Base-by-base conservation (phyloP, 164 flowering plant species). In the Berberis thunbergii region DNA sequence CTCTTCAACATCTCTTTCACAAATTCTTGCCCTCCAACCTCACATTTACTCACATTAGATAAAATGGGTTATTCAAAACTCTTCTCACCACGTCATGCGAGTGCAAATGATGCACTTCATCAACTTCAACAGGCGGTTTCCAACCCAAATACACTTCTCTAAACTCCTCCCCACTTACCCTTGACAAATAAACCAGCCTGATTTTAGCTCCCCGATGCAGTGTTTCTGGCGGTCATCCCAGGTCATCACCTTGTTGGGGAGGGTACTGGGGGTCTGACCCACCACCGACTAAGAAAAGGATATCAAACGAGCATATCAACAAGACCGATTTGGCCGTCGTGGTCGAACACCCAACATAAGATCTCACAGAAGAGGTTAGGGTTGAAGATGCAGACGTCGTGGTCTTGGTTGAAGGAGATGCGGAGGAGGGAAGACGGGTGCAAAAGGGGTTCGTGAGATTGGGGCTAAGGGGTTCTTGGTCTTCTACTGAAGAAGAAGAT, bases 261-360 rank as follows among this genome's bases (percentile, higher is more conserved):
- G 84, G 81, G 61, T 78, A 85, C 73, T 80, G 84, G 2, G 93
- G 93, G 9, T 68, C 63, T 10, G 82, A 67, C 1, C 92, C 92
- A 40, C 89, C 88, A 5, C 89, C 93, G 12, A 87, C 91, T 1
- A 85, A 54, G 3, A 83, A 85, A 4, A 87, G 70, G 38, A 85
- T 78, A 56, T 87, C 89, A 80, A 70, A 84, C 87, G 0, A 89
- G 81, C 96, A 89, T 89, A 70, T 80, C 82, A 1, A 80, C 91
- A 4, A 73, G 49, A 2, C 84, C 90, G 44, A 85, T 68, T 0
- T 87, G 81, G 9, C 78, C 78, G 43, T 78, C 78, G 3, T 60
- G 3, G 45, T 70, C 75, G 59, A 85, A 80, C 50, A 84, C 83
- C 1, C 91, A 77, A 3, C 89, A 77, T 72, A 83, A 85, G 54